phyloP scores from a whole-genome alignment of 2,329 filamentous ascomycete species.

The Xylaria sp. region DNA sequence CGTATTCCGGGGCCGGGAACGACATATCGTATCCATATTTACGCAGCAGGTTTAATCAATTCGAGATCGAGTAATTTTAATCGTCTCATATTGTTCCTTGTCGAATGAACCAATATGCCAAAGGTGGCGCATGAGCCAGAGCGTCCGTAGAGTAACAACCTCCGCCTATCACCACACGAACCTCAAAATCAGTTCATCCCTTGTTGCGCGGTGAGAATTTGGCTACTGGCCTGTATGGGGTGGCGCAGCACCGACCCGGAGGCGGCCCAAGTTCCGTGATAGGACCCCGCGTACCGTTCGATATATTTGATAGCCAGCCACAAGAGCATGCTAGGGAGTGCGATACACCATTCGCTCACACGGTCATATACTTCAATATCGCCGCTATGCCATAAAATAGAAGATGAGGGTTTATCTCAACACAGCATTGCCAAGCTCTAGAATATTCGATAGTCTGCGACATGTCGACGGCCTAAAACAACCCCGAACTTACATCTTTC shows the following conservation, averaged over 20 bases:
- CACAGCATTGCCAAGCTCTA: neutral
- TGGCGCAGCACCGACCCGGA: neutral
- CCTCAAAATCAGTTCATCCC: neutral
- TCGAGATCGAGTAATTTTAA: neutral
- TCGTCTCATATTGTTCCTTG: neutral
- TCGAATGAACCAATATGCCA: neutral
- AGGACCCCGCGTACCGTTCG: neutral
- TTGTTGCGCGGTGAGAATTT: neutral
- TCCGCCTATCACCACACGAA: neutral
- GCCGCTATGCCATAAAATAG: neutral
- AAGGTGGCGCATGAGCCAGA: neutral
- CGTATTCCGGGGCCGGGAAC: neutral
- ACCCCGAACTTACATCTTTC: neutral
- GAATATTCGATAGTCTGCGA: neutral
- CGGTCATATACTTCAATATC: neutral
- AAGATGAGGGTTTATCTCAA: neutral
- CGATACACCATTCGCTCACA: neutral
- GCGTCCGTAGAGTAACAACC: neutral
- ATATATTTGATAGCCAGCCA: neutral
- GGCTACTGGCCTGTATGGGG: neutral
- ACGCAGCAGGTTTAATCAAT: neutral
- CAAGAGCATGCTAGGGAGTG: neutral
- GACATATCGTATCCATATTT: neutral
- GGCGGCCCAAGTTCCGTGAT: neutral
- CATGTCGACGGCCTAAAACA: neutral